Evolutionary conservation across 768 basidiomycete species (phyloP).

Genomic region (Leccinum fibrillosum): DNA sequence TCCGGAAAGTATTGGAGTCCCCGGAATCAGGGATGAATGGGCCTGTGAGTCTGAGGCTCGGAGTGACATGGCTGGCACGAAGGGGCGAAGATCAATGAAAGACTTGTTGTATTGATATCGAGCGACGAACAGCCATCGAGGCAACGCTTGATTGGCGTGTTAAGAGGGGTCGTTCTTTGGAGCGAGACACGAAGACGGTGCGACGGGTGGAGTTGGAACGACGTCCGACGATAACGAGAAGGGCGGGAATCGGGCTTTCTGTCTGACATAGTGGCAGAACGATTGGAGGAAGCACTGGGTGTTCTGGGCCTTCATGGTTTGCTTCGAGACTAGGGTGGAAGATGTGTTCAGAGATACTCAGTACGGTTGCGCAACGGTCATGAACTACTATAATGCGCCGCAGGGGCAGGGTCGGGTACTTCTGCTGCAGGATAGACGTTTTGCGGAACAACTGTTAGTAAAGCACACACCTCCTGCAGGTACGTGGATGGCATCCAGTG

Average conservation of each 20-base stretch:
- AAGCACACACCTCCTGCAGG: neutral
- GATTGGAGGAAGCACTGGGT: neutral
- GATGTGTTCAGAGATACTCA: neutral
- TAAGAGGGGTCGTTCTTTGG: neutral
- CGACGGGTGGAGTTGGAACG: neutral
- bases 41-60: neutral
- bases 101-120: neutral
- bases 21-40: slow-evolving; percentile 3
- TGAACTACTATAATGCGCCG: slow-evolving; percentile 13
- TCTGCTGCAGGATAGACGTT: neutral
- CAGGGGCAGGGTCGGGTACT: neutral
- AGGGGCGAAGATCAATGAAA: slow-evolving; percentile 6
- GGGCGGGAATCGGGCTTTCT: neutral
- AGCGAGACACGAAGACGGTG: neutral
- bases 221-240: neutral
- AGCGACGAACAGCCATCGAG: slow-evolving; percentile 15
- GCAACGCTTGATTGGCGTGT: slow-evolving; percentile 26
- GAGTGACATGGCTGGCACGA: slow-evolving; percentile 2
- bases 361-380: slow-evolving; percentile 1
- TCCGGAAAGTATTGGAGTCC: neutral
- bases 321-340: neutral
- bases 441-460: neutral
- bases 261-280: neutral
- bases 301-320: neutral
- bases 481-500: neutral